phyloP scores from a whole-genome alignment of 768 basidiomycete genomes.

The Phlegmacium glaucopus region DNA sequence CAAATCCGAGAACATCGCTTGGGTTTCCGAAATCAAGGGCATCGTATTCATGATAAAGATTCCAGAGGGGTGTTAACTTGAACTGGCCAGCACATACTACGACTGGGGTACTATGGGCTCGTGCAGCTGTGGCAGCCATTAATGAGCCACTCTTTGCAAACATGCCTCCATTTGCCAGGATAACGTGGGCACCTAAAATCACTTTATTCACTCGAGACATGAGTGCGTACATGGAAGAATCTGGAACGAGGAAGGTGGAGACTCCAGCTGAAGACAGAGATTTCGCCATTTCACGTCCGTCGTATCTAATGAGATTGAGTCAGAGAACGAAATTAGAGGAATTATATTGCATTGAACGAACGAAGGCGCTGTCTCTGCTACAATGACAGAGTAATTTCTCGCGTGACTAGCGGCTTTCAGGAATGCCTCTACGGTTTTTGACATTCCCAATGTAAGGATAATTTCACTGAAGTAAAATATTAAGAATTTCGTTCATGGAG shows the following conservation, averaged over 20 bases:
- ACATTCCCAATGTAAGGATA: constrained; percentile 80
- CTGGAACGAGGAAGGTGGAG: constrained; percentile 95
- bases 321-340: not conserved
- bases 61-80: constrained; percentile 92
- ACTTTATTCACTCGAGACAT: constrained; percentile 98
- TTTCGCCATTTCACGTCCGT: constrained; percentile 81
- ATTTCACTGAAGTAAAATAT: constrained; percentile 66
- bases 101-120: constrained; percentile 86
- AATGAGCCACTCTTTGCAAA: constrained; percentile 86
- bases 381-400: constrained; percentile 93
- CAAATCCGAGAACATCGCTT: constrained; percentile 60
- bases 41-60: constrained; percentile 81
- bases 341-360: constrained; percentile 41
- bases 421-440: constrained; percentile 91
- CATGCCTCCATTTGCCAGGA: constrained; percentile 95
- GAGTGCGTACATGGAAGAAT: constrained; percentile 92
- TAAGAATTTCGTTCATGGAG: not conserved
- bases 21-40: constrained; percentile 79
- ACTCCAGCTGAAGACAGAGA: constrained; percentile 79
- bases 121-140: constrained; percentile 82
- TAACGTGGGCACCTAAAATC: constrained; percentile 91
- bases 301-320: constrained; percentile 49
- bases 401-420: constrained; percentile 87
- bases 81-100: constrained; percentile 95
- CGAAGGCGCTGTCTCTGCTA: constrained; percentile 94